Base-by-base conservation (phyloP, 1,284 basidiomycete genomes). In the Cutaneotrichosporon dermatis region DNA sequence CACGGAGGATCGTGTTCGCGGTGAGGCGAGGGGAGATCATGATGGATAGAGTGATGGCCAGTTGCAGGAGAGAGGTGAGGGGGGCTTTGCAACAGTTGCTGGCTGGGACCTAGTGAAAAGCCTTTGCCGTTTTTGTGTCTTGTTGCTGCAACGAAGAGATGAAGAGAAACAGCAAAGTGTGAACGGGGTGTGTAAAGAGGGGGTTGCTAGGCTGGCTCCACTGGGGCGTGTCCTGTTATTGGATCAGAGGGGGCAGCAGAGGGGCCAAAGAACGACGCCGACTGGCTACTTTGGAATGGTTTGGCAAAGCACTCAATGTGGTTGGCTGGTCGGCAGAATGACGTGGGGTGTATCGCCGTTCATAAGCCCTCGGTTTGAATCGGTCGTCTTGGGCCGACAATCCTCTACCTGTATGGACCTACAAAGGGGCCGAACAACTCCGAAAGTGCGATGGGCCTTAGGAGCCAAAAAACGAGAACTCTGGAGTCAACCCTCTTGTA, bases 21-120 rank as follows among this genome's bases (percentile, higher is more conserved):
- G 65, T 49, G 49, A 68, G 62, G 42, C 72, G 71, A 36, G 69
- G 66, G 34, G 67, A 60, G 42, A 66, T 64, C 72, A 74, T 76
- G 61, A 33, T 40, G 39, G 8, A 9, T 40, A 40, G 39, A 40
- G 8, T 9, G 39, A 9, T 62, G 61, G 41, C 11, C 35, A 41
- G 9, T 8, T 37, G 16, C 16, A 11, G 39, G 53, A 33, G 43
- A 46, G 40, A 37, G 15, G 51, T n/a, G 57, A 40, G 55, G 40
- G 42, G 49, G 52, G 12, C 43, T 48, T 44, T 54, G 48, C 41
- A 43, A 48, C 33, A 57, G 55, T 54, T 55, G 55, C 41, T 41
- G 39, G 52, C 44, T 54, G 51, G 15, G 49, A 45, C 48, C 41
- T 57, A 44, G 25, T 48, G 8, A 51, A 56, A 51, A 51, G 55